Percentiles rank a stretch among this genome's conserved stretches.
Conservation (phyloP, 257 asterid species). For the Datura wrightii region DNA sequence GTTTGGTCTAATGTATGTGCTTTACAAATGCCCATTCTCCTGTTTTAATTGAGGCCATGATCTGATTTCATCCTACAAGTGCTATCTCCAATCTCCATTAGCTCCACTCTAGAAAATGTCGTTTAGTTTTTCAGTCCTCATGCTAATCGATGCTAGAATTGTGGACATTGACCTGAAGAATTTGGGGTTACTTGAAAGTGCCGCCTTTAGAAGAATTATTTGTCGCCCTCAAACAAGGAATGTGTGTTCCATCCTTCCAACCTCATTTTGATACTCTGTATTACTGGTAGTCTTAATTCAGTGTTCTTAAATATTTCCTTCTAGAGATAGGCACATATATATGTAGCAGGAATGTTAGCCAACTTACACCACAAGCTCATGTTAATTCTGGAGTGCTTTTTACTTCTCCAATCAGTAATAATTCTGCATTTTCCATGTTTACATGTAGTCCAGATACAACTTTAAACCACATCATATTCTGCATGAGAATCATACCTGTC, state of each 20-base stretch:
- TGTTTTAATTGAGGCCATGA: no score
- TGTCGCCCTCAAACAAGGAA: background rate
- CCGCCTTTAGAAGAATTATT: background rate
- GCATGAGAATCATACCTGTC: conserved; percentile 5
- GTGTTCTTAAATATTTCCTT: background rate
- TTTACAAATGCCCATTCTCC: no score
- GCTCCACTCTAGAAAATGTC: no score
- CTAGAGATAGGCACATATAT: background rate
- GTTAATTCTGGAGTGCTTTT: background rate
- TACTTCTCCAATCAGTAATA: conserved; percentile 18
- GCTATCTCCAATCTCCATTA: no score
- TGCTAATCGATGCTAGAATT: no score
- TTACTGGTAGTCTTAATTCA: conserved; percentile 1
- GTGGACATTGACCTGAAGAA: no score
- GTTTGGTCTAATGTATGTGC: no score
- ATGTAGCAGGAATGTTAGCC: background rate
- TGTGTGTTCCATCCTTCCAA: background rate
- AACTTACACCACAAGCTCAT: background rate
- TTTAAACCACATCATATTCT: background rate
- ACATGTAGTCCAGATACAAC: background rate
- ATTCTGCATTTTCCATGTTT: conserved; percentile 4
- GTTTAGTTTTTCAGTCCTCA: no score
- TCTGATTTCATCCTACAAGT: no score
- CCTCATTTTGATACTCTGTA: background rate
- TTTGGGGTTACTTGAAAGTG: no score